Conservation (phyloP, 106 monocot genomes). For the Triglochin maritima region DNA sequence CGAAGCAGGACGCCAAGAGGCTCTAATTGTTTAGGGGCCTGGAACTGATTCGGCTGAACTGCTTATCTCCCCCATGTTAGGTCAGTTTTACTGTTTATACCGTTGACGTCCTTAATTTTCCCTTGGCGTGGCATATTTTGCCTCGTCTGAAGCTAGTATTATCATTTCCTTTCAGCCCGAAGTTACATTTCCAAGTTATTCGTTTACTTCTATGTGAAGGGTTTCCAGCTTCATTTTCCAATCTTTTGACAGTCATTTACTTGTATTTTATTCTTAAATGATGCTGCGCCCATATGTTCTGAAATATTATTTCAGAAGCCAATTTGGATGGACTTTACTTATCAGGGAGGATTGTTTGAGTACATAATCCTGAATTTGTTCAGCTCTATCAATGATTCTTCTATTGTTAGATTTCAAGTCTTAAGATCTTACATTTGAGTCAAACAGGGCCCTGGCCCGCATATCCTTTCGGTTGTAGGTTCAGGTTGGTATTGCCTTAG, state of each 20-base stretch:
- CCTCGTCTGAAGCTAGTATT: slow-evolving; percentile 2
- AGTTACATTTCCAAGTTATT: slow-evolving; percentile 1
- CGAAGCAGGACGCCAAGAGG: slow-evolving; percentile 86
- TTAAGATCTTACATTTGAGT: no score
- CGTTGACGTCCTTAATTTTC: slow-evolving; percentile 26
- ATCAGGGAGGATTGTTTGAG: no score
- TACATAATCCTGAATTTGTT: no score
- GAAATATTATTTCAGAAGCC: no score
- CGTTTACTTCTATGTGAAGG: background rate
- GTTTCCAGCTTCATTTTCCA: background rate
- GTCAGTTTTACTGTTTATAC: slow-evolving; percentile 84
- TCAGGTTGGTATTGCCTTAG: no score
- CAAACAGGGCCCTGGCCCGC: no score
- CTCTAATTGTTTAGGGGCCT: slow-evolving; percentile 67
- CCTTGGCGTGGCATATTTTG: slow-evolving; percentile 12
- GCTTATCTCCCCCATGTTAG: slow-evolving; percentile 74
- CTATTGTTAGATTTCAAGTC: no score
- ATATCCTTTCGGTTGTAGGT: no score
- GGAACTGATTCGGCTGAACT: slow-evolving; percentile 82
- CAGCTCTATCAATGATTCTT: no score
- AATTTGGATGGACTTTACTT: no score
- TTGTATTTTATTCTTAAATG: no score
- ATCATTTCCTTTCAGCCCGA: slow-evolving; percentile 2
- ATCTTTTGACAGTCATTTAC: background rate
- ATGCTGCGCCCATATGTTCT: no score